Base-by-base conservation (phyloP, 163 green algal genomes). In the Chlorella variabilis region DNA sequence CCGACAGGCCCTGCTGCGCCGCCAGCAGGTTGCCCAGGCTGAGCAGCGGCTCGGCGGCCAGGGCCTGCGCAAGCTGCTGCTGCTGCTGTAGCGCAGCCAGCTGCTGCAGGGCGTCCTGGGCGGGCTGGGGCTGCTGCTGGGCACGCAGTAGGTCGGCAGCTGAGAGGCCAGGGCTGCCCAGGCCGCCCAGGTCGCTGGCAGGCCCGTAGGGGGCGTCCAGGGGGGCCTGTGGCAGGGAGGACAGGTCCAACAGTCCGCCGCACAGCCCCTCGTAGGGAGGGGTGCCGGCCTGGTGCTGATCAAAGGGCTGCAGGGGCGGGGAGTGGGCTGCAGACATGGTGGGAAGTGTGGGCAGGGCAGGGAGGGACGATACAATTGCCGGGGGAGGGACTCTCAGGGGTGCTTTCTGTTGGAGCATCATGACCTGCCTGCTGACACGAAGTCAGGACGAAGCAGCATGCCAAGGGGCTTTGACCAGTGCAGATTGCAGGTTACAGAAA, bases 21-120 rank as follows among this genome's bases (percentile, higher is more conserved):
- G 76, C 65, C 27, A 83, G 27, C 77, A 83, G 38, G 49, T 77
- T 77, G 49, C 34, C 71, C 9, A 83, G 63, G 49, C 34, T 63
- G 23, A 83, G 33, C 23, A 83, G 65, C 49, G 49, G 49, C 1
- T 83, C 65, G 49, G 62, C 45, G 33, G 36, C 29, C 34, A 59
- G 23, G 15, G 51, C 31, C 51, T 65, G 48, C 18, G 38, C 61
- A 0, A 51, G 8, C 48, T 29, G 27, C 48, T 71, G 77, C 49
- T 70, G 65, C 65, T 77, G 65, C 65, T 70, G 77, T 51, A 83
- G 48, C 4, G 38, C 36, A 1, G 65, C 65, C 36, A 70, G 49
- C 48, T 77, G 62, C 8, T 73, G 62, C 21, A 82, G 63, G 11
- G 76, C 45, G 49, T 71, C 61, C 4, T 54, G 63, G 75, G 8